Base-by-base conservation (phyloP, 495 filamentous ascomycete genomes). In the Copromyces sp. region DNA sequence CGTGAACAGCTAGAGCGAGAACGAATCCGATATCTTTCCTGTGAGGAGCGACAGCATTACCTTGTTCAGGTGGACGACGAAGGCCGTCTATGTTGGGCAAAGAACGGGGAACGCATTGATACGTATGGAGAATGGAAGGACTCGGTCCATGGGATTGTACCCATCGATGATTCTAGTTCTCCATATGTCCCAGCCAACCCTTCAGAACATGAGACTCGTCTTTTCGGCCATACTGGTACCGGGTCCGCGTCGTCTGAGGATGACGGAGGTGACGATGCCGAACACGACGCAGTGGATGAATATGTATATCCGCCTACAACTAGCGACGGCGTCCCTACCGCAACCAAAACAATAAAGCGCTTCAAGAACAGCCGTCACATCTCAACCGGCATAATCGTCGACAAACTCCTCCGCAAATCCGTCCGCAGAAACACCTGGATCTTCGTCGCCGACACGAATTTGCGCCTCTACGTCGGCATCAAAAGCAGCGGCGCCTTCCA, bases 401-500 rank as follows among this genome's bases (percentile, higher is more conserved):
- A 93, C 77, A 89, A 89, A 71, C 82, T 94, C 12, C 86, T 94
- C 3, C 87, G 91, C 42, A 90, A 89, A 68, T 87, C 89, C 3
- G 88, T 91, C 8, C 88, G 88, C 76, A 92, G 90, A 74, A 92
- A 92, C 76, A 94, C 91, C 39, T 97, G 94, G 94, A 94, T 97
- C 47, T 97, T 96, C 77, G 94, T 92, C 29, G 90, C 90, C 40
- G 94, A 98, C 81, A 95, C 93, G 0, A 91, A 89, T 3, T 95
- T 93, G 76, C 89, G 94, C 9, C 84, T 97, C 0, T 97, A 97
- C 82, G 88, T 97, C 44, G 94, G 93, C 61, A 95, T 98, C 81
- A 97, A 98, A 76, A 90, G 92, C 78, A 89, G 88, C 38, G 94
- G 94, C 38, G 88, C 91, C 9, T 98, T 98, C 78, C 94, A 97